Evolutionary conservation across 176 grass and related monocot genomes (phyloP).

Genomic region (Oryza longistaminata): DNA sequence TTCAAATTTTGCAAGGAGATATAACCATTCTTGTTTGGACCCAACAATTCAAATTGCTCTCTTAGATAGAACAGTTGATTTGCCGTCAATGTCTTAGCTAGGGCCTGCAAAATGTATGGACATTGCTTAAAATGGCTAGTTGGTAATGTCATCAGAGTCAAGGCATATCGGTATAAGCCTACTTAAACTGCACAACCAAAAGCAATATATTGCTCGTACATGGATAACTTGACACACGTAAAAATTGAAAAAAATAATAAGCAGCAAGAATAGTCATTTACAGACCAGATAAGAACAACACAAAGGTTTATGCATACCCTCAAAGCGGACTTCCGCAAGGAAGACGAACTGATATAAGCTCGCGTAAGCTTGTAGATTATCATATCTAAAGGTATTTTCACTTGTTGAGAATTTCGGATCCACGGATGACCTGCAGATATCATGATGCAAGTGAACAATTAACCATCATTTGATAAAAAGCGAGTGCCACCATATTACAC

Average conservation of each 20-base stretch:
- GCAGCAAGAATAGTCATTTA: constrained; percentile 12
- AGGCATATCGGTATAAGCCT: neutral
- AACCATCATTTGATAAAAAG: constrained; percentile 10
- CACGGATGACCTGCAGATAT: constrained; percentile 84
- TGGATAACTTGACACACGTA: neutral
- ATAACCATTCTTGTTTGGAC: constrained; percentile 88
- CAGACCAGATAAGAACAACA: neutral
- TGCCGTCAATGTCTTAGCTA: constrained; percentile 86
- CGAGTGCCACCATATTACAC: neutral
- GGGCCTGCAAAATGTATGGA: constrained; percentile 64
- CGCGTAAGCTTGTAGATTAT: constrained; percentile 93
- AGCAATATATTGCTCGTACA: neutral
- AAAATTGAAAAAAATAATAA: neutral
- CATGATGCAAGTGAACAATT: constrained; percentile 28
- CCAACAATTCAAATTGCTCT: constrained; percentile 89
- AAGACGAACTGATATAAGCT: constrained; percentile 96
- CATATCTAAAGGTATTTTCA: constrained; percentile 94
- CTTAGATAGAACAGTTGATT: constrained; percentile 86
- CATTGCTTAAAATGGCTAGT: constrained; percentile 12
- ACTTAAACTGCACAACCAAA: constrained; percentile 18
- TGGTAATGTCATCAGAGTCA: neutral
- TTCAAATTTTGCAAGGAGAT: constrained; percentile 98
- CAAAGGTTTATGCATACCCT: constrained; percentile 52
- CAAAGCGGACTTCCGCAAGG: constrained; percentile 92
- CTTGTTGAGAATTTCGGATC: constrained; percentile 75